These are phyloP conservation scores for Botrytis squamosa DNA, from an alignment of 2,329 filamentous ascomycete genomes.

Conservation along the genomic window DNA sequence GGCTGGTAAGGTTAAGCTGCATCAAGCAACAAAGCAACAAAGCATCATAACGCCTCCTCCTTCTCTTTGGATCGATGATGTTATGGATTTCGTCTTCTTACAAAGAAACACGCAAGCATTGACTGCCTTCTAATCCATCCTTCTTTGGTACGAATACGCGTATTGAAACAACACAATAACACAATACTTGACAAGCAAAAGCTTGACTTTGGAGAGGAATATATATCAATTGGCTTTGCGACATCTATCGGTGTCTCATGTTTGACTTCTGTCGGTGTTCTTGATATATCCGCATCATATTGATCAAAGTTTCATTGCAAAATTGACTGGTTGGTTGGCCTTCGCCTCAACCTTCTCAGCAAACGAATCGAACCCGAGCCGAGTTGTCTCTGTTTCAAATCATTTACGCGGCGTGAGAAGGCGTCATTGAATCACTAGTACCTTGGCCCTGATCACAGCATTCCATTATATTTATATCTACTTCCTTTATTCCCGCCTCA, in stretches of 20 bases:
- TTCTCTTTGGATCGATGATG: conserved; percentile 22
- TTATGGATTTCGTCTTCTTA: conserved; percentile 18
- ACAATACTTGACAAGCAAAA: background rate
- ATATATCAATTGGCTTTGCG: background rate
- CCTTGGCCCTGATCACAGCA: background rate
- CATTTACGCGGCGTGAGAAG: conserved; percentile 1
- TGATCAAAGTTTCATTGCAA: background rate
- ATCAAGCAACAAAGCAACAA: conserved; percentile 5
- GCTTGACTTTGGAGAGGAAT: background rate
- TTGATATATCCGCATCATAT: background rate
- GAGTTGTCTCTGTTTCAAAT: conserved; percentile 1
- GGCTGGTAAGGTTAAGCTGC: conserved; percentile 4
- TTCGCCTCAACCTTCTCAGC: background rate
- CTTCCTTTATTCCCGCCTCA: background rate
- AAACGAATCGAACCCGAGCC: background rate
- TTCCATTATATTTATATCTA: conserved; percentile 9
- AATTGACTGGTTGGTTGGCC: background rate
- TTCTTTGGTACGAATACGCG: background rate
- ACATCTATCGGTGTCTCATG: too few species aligned
- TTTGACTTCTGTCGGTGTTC: background rate
- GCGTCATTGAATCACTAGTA: conserved; percentile 17
- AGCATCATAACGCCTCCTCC: background rate
- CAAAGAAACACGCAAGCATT: conserved; percentile 24
- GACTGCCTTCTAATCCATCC: background rate
- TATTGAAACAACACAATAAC: too few species aligned